Evolutionary conservation across 2,329 filamentous ascomycete species (phyloP).

Genomic region (Aspergillus aculeatinus): DNA sequence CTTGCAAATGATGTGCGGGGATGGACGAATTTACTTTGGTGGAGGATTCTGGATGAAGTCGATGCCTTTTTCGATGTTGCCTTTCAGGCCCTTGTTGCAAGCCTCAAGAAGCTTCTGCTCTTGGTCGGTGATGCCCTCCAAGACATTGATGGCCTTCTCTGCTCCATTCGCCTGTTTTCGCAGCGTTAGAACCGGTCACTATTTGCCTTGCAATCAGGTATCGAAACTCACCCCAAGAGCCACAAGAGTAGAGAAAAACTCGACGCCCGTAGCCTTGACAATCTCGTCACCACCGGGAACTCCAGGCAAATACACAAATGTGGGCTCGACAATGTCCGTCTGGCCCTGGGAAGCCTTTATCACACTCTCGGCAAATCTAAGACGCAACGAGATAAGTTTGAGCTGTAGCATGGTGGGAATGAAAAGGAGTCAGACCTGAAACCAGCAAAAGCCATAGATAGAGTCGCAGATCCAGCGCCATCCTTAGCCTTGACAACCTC

Average conservation of each 20-base stretch:
- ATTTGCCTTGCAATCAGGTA: slow-evolving; percentile 6
- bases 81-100: slow-evolving; percentile 74
- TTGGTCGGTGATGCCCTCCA: slow-evolving; percentile 74
- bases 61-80: slow-evolving; percentile 92
- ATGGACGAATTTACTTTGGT: slow-evolving; percentile 70
- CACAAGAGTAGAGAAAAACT: slow-evolving; percentile 95
- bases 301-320: slow-evolving; percentile 92
- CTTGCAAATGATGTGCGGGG: slow-evolving; percentile 22
- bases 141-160: slow-evolving; percentile 79
- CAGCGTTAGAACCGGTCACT: slow-evolving; percentile 28
- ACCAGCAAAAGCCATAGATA: slow-evolving; percentile 94
- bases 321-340: slow-evolving; percentile 90
- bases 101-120: slow-evolving; percentile 85
- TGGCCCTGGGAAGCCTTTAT: slow-evolving; percentile 85
- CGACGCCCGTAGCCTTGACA: slow-evolving; percentile 75
- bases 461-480: slow-evolving; percentile 81
- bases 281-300: slow-evolving; percentile 84
- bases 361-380: slow-evolving; percentile 88
- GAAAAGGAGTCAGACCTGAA: slow-evolving; percentile 65
- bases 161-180: slow-evolving; percentile 69
- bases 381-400: slow-evolving; percentile 17
- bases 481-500: slow-evolving; percentile 96
- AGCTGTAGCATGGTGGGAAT: slow-evolving; percentile 13
- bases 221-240: slow-evolving; percentile 79
- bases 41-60: slow-evolving; percentile 84